Base-by-base conservation (phyloP, 2,329 filamentous ascomycete genomes). In the Ampelomyces quisqualis region DNA sequence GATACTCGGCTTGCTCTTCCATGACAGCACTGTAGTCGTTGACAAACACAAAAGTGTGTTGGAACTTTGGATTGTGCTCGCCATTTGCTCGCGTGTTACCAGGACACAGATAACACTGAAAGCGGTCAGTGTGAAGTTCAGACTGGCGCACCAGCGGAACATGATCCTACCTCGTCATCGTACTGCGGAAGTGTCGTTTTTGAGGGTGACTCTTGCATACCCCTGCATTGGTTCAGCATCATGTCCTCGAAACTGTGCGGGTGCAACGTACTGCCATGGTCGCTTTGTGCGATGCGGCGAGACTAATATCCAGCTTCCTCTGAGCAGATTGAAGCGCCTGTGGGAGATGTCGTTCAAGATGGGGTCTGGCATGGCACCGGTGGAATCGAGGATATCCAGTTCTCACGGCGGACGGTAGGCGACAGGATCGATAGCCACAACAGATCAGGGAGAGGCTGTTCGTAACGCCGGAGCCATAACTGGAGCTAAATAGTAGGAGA, bases 1-100 rank as follows among this genome's bases (percentile, higher is more conserved):
- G 70, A 69, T 97, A 98, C 33, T 88, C 83, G 20, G 85, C 83
- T 69, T 98, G 93, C 49, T 87, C 78, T 70, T 96, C 90, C 72
- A 95, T 96, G 35, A 98, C 91, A 2, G 93, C 93, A 60, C 89
- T 94, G 71, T 93, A 98, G 68, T 98, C 93, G 62, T 98, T 98
- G 55, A 97, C 86, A 62, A 98, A 98, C 26, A 91, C 85, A 65
- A 94, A 97, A 0, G 90, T 95, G 60, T 81, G 81, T 37, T 86
- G 78, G 65, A 97, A 98, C 38, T 86, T 76, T 1, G 93, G 91
- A 60, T 98, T 98, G 45, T 70, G 67, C 60, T 93, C 89, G 40
- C 93, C 93, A 57, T 89, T 83, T 3, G 93, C 93, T 41, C 93
- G 85, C 53, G 85, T 77, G 67, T 98, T 98, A 24, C 90, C 82